A percentile compares a stretch with the other conserved stretches of the same genome.
Evolutionary conservation across 2,329 filamentous ascomycete genomes (phyloP).

Genomic region (Aspergillus quadrilineatus): DNA sequence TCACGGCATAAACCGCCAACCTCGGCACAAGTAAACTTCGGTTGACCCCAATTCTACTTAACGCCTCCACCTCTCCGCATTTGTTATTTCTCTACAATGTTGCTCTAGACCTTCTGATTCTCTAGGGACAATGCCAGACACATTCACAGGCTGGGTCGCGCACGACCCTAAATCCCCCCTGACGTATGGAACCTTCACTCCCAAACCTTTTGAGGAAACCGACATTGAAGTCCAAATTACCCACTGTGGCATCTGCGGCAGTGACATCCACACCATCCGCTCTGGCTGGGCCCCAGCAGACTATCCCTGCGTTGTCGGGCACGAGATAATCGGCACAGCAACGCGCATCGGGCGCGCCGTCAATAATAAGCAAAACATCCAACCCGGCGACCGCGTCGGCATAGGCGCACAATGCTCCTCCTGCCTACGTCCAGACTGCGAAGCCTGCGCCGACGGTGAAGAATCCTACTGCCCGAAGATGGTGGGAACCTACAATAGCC

Average conservation of each 20-base stretch:
- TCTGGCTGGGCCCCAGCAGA: constrained; percentile 48
- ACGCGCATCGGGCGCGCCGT: constrained; percentile 53
- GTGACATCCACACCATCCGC: constrained; percentile 59
- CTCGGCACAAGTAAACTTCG: constrained; percentile 11
- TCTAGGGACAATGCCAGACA: constrained; percentile 26
- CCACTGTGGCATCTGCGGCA: constrained; percentile 67
- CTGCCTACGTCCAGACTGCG: constrained; percentile 49
- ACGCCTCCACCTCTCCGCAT: neutral
- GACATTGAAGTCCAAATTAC: constrained; percentile 66
- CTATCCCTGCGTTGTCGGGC: constrained; percentile 57
- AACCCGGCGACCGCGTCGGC: constrained; percentile 63
- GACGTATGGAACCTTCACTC: constrained; percentile 36
- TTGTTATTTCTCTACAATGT: neutral
- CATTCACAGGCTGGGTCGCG: constrained; percentile 43
- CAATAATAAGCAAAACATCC: constrained; percentile 41
- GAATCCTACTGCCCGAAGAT: constrained; percentile 44
- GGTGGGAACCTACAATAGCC: constrained; percentile 39
- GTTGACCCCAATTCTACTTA: neutral
- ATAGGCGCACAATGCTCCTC: constrained; percentile 61
- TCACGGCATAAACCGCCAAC: constrained; percentile 3
- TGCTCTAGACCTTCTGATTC: neutral
- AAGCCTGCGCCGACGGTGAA: constrained; percentile 38
- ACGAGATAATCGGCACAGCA: constrained; percentile 64
- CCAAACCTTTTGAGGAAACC: constrained; percentile 54
- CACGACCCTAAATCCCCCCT: constrained; percentile 34